Evolutionary conservation across 1,284 basidiomycete species (phyloP), one percentile per base, ranked within the genome.

Genomic region (Caloboletus firmus): DNA sequence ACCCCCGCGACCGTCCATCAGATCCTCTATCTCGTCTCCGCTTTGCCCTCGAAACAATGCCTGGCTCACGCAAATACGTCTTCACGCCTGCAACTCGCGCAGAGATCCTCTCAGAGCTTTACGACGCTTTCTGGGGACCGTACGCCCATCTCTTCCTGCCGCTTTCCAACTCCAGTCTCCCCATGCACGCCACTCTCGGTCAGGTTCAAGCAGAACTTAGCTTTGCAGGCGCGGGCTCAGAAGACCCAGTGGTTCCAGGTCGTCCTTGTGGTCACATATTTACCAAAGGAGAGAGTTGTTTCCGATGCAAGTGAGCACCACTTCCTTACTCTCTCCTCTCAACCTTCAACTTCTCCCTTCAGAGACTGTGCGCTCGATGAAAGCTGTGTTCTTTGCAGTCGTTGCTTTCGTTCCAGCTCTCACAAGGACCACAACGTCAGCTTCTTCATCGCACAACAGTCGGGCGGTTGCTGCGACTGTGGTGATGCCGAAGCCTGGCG

Each of bases 381-480:
- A 54, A 91, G 89, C 58, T 94, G 90, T 61, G 91, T 96, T 2
- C 77, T 97, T 35, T 97, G 95, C 65, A 80, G 90, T 3, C 81
- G 83, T 45, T 97, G 95, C 71, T 98, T 95, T 72, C 86, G 91
- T 58, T 82, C 89, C 2, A 89, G 89, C 18, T 80, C 89, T 58
- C 95, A 97, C 67, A 75, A 77, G 36, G 86, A 85, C 35, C 95
- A 97, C 74, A 95, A 93, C 61, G 86, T 96, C 61, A 88, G 89
- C 57, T 95, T 95, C 75, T 93, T 92, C 69, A 89, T 93, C 57
- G 88, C 91, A 11, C 91, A 93, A 59, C 90, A 95, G 64, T 89
- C 91, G 0, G 91, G 92, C 10, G 90, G 93, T 4, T 94, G 91
- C 60, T 97, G 95, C 68, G 94, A 96, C 72, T 97, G 95, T 64